phyloP scores from a whole-genome alignment of 441 rosid species.

The Bruguiera hainesii region DNA sequence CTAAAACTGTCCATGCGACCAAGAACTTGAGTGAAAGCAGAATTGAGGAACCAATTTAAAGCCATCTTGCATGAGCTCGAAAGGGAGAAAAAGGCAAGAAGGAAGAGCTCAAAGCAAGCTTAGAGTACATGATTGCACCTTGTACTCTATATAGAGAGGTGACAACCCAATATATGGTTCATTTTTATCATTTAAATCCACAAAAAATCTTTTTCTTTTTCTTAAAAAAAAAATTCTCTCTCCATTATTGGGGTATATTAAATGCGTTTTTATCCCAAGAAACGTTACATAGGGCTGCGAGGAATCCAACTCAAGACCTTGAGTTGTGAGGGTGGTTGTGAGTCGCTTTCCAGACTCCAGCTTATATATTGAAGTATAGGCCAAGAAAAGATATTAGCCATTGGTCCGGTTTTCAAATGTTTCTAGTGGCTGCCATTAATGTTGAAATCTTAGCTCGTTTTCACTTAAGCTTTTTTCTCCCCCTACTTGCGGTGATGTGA shows the following conservation, averaged over 20 bases:
- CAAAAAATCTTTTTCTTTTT: background rate
- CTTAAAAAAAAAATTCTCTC: background rate
- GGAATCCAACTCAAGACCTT: background rate
- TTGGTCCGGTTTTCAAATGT: conserved; percentile 4
- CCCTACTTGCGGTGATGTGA: too few relatives aligned
- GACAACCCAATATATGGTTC: background rate
- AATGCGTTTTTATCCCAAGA: conserved; percentile 6
- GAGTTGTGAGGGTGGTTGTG: conserved; percentile 20
- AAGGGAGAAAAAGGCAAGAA: background rate
- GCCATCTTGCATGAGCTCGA: conserved; percentile 17
- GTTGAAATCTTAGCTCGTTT: background rate
- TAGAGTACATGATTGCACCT: background rate
- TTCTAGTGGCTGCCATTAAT: conserved; percentile 7
- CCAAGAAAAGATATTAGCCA: conserved; percentile 2
- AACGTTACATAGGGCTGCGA: background rate
- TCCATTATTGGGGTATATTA: conserved; percentile 18
- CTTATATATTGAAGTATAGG: conserved; percentile 10
- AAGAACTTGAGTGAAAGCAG: conserved; percentile 27
- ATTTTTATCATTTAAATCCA: background rate
- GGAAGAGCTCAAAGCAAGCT: conserved; percentile 11
- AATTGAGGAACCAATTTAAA: conserved; percentile 29
- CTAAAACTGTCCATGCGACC: background rate
- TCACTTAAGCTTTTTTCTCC: too few relatives aligned
- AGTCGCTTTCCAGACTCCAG: conserved; percentile 24
- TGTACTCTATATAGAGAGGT: conserved; percentile 10